Base-by-base conservation (phyloP, 78 protist species). In the Dictyostelium brefeldianum region DNA sequence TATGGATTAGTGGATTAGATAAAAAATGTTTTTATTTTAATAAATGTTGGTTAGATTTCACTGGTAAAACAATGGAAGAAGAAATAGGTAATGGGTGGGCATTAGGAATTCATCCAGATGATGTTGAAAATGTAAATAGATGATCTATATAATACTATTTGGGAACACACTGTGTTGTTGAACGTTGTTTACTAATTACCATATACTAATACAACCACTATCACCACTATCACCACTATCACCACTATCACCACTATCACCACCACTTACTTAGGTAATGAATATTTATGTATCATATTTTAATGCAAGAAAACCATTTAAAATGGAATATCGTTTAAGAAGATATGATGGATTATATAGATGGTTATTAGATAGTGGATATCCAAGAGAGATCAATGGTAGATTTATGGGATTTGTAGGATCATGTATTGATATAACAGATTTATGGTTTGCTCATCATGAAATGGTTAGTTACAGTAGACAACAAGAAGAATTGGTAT, bases 351-450 rank as follows among this genome's bases (percentile, higher is more conserved):
- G 90, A 12, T 77, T 64, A 57, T 82, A 82, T 82, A 46, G 90
- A 11, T 82, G 90, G 90, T 50, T 82, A 27, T 50, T 82, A 4
- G 79, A 69, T 41, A 82, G 80, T 20, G 90, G 90, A 36, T 36
- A 41, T 27, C 90, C 90, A 7, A 65, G 90, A 36, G 14, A 51
- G 1, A 51, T 59, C 12, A 11, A 22, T 53, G 81, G 80, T 50
- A 25, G 54, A 7, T 82, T 82, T 53, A 15, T 82, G 22, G 90
- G 90, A n/a, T 82, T 50, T 22, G 54, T 25, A 43, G 90, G 90
- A 36, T 82, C 90, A 4, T 82, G 90, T 82, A 70, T 82, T 27
- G 90, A 82, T 70, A 71, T 82, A 5, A 82, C 90, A 5, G 90
- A 82, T 57, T 70, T 82, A 80, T 82, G 90, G 90, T 73, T 67